These are phyloP conservation scores for Avena atlantica DNA, from an alignment of 176 grass and related monocot genomes.

Conservation along the genomic window DNA sequence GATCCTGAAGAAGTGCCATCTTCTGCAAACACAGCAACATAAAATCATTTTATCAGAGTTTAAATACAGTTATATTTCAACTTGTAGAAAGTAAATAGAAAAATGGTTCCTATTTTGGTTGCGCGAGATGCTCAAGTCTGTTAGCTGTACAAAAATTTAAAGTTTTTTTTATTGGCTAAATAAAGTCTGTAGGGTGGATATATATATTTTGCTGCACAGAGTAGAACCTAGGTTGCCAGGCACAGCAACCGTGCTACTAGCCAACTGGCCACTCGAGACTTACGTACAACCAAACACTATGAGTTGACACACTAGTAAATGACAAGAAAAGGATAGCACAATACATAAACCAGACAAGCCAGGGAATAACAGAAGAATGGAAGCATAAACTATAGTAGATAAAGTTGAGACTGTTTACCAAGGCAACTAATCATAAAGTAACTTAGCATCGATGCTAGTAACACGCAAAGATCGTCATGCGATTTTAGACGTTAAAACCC, in stretches of 20 bases:
- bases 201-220: neutral
- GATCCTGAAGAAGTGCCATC: constrained; percentile 17
- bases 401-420: neutral
- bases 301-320: neutral
- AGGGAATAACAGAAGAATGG: neutral
- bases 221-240: neutral
- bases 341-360: neutral
- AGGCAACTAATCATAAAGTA: neutral
- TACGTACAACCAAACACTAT: neutral
- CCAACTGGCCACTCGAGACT: neutral
- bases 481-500: neutral
- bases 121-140: neutral
- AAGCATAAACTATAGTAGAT: constrained; percentile 19
- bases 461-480: neutral
- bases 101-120: neutral
- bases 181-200: neutral
- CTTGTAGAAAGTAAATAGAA: neutral
- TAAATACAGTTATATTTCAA: neutral
- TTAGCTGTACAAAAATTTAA: neutral
- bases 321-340: neutral
- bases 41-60: constrained; percentile 18
- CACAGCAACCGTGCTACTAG: neutral
- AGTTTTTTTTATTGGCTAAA: neutral
- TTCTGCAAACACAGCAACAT: neutral
- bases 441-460: neutral